Conservation (phyloP, 306 rosid genomes). For the Erythrophleum fordii region DNA sequence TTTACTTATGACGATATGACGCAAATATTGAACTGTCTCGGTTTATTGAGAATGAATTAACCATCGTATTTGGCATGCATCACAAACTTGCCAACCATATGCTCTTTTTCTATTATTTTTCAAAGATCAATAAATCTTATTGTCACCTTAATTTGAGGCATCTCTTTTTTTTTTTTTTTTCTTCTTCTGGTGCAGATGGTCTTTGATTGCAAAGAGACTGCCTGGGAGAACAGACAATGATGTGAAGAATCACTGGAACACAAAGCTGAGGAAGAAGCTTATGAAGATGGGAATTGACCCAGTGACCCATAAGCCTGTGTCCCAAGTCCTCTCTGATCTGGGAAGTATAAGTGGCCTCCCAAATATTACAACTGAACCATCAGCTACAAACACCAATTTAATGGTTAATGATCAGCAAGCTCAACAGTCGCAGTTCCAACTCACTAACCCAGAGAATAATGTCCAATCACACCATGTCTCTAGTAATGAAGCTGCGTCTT, state of each 20-base stretch:
- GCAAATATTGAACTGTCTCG: not conserved
- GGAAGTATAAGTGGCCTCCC: constrained; percentile 67
- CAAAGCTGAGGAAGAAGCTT: constrained; percentile 89
- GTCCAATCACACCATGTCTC: constrained; percentile 42
- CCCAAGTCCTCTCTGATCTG: constrained; percentile 78
- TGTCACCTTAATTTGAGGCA: not conserved
- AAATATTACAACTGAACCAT: constrained; percentile 39
- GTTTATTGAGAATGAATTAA: constrained; percentile 35
- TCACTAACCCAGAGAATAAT: constrained; percentile 35
- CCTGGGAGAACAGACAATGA: constrained; percentile 98
- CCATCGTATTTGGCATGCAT: constrained; percentile 35
- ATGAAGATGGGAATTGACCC: constrained; percentile 90
- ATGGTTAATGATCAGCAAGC: constrained; percentile 31
- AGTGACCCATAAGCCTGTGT: constrained; percentile 81
- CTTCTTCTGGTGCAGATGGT: constrained; percentile 65
- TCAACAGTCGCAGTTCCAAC: constrained; percentile 50
- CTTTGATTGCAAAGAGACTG: constrained; percentile 72
- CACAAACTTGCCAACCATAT: constrained; percentile 22
- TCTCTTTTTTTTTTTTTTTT: not conserved
- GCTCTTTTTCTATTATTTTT: not conserved
- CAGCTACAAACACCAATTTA: constrained; percentile 33
- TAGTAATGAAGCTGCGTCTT: constrained; percentile 69
- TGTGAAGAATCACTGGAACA: constrained; percentile 97
- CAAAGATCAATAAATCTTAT: not conserved
- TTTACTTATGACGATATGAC: not conserved